These are phyloP conservation scores for Collybia nuda DNA, from an alignment of 768 basidiomycete species.

Conservation along the genomic window DNA sequence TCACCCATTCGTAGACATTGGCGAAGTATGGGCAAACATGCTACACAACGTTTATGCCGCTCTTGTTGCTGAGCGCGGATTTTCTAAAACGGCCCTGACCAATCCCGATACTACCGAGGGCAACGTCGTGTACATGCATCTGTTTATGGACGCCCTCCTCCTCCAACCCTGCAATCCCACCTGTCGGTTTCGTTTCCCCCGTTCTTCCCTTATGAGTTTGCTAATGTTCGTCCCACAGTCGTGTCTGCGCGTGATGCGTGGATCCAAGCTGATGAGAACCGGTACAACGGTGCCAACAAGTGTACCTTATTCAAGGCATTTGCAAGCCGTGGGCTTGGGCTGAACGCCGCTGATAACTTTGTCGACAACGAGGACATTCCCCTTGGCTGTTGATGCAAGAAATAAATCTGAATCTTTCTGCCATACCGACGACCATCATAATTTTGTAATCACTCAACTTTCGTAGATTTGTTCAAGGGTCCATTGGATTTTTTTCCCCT, in stretches of 20 bases:
- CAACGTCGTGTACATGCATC: constrained; percentile 51
- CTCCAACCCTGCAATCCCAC: constrained; percentile 52
- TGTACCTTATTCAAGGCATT: constrained; percentile 48
- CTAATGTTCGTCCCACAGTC: constrained; percentile 24
- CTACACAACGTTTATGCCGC: constrained; percentile 42
- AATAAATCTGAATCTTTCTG: background rate
- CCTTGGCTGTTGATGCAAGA: constrained; percentile 18
- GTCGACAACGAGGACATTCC: constrained; percentile 28
- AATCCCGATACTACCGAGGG: constrained; percentile 40
- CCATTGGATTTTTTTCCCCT: background rate
- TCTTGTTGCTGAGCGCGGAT: constrained; percentile 35
- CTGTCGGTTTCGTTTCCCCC: constrained; percentile 27
- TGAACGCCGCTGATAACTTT: constrained; percentile 24
- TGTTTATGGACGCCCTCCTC: constrained; percentile 50
- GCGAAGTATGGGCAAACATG: constrained; percentile 56
- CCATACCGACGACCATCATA: background rate
- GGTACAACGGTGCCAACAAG: constrained; percentile 42
- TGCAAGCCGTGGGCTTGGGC: constrained; percentile 50
- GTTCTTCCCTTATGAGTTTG: background rate
- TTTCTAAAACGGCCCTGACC: constrained; percentile 34
- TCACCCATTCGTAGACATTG: constrained; percentile 36
- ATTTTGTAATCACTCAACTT: background rate
- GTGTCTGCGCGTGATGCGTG: constrained; percentile 46
- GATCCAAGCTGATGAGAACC: constrained; percentile 51
- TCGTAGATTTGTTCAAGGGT: too few species aligned